phyloP scores from a whole-genome alignment of 768 basidiomycete genomes.

The Tulasnella sp. region DNA sequence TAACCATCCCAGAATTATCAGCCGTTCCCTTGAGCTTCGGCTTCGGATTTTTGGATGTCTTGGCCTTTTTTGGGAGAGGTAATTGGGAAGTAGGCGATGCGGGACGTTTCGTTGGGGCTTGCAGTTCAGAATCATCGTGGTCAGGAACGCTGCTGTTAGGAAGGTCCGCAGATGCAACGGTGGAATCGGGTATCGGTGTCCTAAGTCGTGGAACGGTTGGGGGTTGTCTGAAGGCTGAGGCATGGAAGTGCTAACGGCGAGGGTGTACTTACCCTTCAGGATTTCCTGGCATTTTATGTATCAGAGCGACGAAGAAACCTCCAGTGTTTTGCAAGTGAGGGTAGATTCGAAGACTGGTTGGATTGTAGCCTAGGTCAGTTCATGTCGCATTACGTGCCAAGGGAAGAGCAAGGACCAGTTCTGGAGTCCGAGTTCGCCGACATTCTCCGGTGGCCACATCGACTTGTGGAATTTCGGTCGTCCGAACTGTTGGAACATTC shows the following conservation, averaged over 20 bases:
- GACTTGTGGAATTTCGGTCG: conserved; percentile 38
- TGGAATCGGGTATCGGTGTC: neutral
- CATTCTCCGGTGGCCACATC: conserved; percentile 75
- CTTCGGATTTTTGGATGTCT: neutral
- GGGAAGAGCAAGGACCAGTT: conserved; percentile 52
- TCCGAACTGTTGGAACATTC: neutral
- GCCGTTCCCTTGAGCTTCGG: neutral
- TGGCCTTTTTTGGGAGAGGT: neutral
- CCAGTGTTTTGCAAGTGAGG: conserved; percentile 96
- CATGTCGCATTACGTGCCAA: neutral
- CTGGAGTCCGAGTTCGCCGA: conserved; percentile 54
- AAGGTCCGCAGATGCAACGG: too few species aligned
- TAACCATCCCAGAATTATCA: neutral
- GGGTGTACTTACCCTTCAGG: neutral
- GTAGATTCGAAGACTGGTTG: conserved; percentile 73
- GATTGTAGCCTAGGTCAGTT: neutral
- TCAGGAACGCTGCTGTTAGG: neutral
- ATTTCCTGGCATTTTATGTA: conserved; percentile 2
- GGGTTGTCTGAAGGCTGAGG: neutral
- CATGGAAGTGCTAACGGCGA: neutral
- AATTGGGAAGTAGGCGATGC: neutral
- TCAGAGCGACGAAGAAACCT: conserved; percentile 86
- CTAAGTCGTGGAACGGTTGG: neutral
- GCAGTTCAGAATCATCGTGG: neutral
- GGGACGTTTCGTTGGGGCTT: neutral